Conservation (phyloP, 441 rosid genomes). For the Populus trichocarpa region DNA sequence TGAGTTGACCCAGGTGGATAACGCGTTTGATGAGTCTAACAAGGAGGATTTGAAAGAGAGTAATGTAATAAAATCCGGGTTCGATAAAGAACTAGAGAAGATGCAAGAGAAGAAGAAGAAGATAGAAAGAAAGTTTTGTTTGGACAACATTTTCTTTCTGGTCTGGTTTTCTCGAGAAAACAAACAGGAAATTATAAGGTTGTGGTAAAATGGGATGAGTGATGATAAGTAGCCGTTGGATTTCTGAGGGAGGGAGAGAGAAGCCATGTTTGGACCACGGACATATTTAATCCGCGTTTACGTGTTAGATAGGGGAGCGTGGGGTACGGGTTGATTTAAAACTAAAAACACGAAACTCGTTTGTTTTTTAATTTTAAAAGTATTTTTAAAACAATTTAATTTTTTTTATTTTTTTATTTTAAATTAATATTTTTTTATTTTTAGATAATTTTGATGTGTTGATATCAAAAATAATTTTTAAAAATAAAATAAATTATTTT, state of each 20-base stretch:
- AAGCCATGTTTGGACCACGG: not conserved
- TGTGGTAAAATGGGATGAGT: not conserved
- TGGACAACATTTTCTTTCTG: not conserved
- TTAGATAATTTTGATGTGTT: too few relatives aligned
- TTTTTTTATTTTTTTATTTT: too few relatives aligned
- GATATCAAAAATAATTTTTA: too few relatives aligned
- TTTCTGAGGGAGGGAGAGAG: not conserved
- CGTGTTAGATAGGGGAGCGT: constrained; percentile 2
- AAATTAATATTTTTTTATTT: too few relatives aligned
- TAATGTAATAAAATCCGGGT: constrained; percentile 19
- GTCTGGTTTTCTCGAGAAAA: constrained; percentile 8
- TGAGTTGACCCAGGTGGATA: constrained; percentile 31
- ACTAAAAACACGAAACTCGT: not conserved
- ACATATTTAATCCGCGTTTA: not conserved
- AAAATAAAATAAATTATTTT: too few relatives aligned
- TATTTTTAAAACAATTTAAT: too few relatives aligned
- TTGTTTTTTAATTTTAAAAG: too few relatives aligned
- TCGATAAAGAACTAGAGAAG: not conserved
- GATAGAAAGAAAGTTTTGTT: not conserved
- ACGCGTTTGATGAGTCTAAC: constrained; percentile 9
- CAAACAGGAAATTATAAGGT: not conserved
- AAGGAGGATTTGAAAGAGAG: constrained; percentile 31
- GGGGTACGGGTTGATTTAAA: not conserved
- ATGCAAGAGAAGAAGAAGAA: constrained; percentile 3
- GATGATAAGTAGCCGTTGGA: constrained; percentile 14